Evolutionary conservation across 768 basidiomycete genomes (phyloP).

Genomic region (Leucosporidium scottii): DNA sequence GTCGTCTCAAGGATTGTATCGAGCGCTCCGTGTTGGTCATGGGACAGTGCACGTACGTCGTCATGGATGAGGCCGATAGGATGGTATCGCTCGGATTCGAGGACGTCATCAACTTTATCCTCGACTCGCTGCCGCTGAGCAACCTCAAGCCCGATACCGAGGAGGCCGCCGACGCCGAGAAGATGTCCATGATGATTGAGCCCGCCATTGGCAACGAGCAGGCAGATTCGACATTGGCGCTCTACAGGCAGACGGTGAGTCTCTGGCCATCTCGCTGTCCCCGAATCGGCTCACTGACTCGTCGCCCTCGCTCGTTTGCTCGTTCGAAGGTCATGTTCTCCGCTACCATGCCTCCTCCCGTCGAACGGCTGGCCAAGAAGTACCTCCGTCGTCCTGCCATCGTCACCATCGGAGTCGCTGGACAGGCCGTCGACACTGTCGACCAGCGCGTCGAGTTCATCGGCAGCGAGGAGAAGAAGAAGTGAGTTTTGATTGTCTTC

Average conservation of each 20-base stretch:
- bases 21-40: conserved; percentile 92
- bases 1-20: conserved; percentile 94
- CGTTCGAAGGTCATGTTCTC: conserved; percentile 61
- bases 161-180: conserved; percentile 56
- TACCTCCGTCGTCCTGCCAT: conserved; percentile 87
- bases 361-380: conserved; percentile 67
- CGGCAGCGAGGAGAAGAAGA: conserved; percentile 90
- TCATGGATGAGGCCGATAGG: conserved; percentile 99
- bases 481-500: conserved; percentile 50
- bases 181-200: conserved; percentile 61
- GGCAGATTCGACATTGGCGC: conserved; percentile 8
- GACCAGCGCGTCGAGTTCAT: conserved; percentile 94
- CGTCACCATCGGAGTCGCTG: conserved; percentile 96
- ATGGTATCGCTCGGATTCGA: conserved; percentile 99
- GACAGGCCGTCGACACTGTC: conserved; percentile 94
- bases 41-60: conserved; percentile 93
- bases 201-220: conserved; percentile 28
- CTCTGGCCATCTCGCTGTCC: not conserved
- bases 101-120: conserved; percentile 82
- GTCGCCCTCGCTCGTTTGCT: conserved; percentile 2
- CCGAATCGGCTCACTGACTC: not conserved
- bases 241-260: conserved; percentile 36
- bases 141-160: conserved; percentile 77
- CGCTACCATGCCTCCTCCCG: conserved; percentile 49
- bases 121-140: conserved; percentile 82